Conservation (phyloP, 306 rosid genomes). For the Cucumis sativus region Cucumber_9930_V3 NC_026657.2:11144501-11145000, state of each 20-base stretch:
- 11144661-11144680: too few relatives aligned
- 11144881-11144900: constrained; percentile 2
- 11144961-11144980: neutral
- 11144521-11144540: neutral
- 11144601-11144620: too few relatives aligned
- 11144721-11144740: too few relatives aligned
- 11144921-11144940: neutral
- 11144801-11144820: neutral
- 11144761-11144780: too few relatives aligned
- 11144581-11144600: neutral
- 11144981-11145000: neutral
- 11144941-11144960: too few relatives aligned
- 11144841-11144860: neutral
- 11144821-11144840: neutral
- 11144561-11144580: neutral
- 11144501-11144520: neutral
- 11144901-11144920: neutral
- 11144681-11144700: too few relatives aligned
- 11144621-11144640: too few relatives aligned
- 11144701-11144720: too few relatives aligned
- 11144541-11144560: neutral
- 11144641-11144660: too few relatives aligned
- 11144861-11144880: neutral
- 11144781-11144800: neutral
- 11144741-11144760: too few relatives aligned